Percentiles rank a stretch among this genome's conserved stretches.
These are phyloP conservation scores for Pythium volutum DNA, from an alignment of 352 stramenopile species.

Conservation along the genomic window DNA sequence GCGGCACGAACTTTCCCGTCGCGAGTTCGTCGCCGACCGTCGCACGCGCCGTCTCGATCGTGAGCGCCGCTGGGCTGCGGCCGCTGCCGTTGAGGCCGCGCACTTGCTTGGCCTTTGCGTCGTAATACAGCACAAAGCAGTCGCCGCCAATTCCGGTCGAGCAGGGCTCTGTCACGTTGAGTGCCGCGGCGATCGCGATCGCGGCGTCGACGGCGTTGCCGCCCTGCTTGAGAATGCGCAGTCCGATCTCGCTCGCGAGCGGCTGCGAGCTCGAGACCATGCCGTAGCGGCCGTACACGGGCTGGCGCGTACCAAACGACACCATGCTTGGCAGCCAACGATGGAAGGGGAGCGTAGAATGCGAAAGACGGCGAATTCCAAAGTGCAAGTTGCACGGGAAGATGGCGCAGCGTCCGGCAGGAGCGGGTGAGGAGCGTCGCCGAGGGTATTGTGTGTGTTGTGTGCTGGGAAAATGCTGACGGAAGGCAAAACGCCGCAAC, in stretches of 20 bases:
- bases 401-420: neutral
- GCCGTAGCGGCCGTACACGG: conserved; percentile 86
- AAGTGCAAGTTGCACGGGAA: conserved; percentile 1
- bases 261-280: conserved; percentile 94
- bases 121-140: conserved; percentile 96
- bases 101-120: conserved; percentile 82
- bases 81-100: conserved; percentile 92
- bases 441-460: neutral
- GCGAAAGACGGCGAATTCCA: conserved; percentile 10
- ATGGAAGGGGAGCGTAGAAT: neutral
- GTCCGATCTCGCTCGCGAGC: conserved; percentile 90
- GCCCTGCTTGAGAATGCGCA: conserved; percentile 85
- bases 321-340: conserved; percentile 31
- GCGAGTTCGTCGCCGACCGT: conserved; percentile 33
- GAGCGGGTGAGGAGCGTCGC: neutral
- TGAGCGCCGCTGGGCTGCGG: conserved; percentile 76
- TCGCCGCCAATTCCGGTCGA: conserved; percentile 88
- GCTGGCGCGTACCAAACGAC: conserved; percentile 70
- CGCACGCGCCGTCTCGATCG: conserved; percentile 56
- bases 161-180: conserved; percentile 69
- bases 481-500: neutral
- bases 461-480: conserved; percentile 6
- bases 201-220: conserved; percentile 95
- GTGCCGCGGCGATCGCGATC: conserved; percentile 51
- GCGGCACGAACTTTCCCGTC: conserved; percentile 38